These are phyloP conservation scores for peach (Prunus persica) DNA, from an alignment of 306 rosid species.

Conservation along the genomic window Prunus_persica_NCBIv2 NC_034014.1:7127501-7128000, in stretches of 20 bases:
- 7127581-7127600: slow-evolving; percentile 81
- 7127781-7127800: slow-evolving; percentile 90
- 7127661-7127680: not conserved
- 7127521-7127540: slow-evolving; percentile 74
- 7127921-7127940: slow-evolving; percentile 49
- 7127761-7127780: slow-evolving; percentile 89
- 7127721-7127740: not conserved
- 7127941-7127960: not conserved
- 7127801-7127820: slow-evolving; percentile 78
- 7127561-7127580: slow-evolving; percentile 98
- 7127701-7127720: not conserved
- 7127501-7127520: slow-evolving; percentile 5
- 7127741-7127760: not conserved
- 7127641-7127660: not conserved
- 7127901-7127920: slow-evolving; percentile 93
- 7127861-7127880: slow-evolving; percentile 96
- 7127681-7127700: too few relatives aligned
- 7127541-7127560: slow-evolving; percentile 94
- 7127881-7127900: slow-evolving; percentile 96
- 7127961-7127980: slow-evolving; percentile 3
- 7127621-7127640: not conserved
- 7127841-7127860: slow-evolving; percentile 93
- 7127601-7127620: slow-evolving; percentile 92
- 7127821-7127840: slow-evolving; percentile 81
- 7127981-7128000: slow-evolving; percentile 22